These are phyloP conservation scores for Porphyrellus cyaneotinctus DNA, from an alignment of 768 basidiomycete genomes.

Conservation along the genomic window DNA sequence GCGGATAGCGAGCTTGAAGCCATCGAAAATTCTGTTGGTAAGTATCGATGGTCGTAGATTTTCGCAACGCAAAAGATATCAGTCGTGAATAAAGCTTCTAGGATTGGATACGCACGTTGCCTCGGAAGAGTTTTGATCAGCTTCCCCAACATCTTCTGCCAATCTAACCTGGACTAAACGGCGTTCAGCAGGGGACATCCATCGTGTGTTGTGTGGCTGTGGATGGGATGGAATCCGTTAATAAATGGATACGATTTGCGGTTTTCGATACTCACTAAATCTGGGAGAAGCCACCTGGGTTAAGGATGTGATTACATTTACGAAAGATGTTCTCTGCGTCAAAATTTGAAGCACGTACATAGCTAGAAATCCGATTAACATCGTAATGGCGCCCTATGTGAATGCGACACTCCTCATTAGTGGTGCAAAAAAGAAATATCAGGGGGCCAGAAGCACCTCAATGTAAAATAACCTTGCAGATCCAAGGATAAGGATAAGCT, in stretches of 20 bases:
- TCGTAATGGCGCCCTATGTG: neutral
- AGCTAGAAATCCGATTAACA: neutral
- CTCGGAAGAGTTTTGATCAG: neutral
- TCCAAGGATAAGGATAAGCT: neutral
- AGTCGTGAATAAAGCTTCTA: neutral
- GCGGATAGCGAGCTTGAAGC: slow-evolving; percentile 52
- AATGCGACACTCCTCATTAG: neutral
- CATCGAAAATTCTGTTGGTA: slow-evolving; percentile 40
- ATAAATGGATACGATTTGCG: neutral
- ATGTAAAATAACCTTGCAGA: slow-evolving; percentile 55
- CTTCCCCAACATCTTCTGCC: slow-evolving; percentile 37
- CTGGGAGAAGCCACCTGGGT: neutral
- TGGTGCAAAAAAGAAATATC: neutral
- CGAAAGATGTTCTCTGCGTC: neutral
- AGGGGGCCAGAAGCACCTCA: neutral
- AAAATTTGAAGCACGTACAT: neutral
- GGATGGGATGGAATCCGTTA: neutral
- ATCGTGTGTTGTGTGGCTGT: slow-evolving; percentile 59
- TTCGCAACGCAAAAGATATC: too few species aligned
- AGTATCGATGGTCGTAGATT: neutral
- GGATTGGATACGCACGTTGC: slow-evolving; percentile 8
- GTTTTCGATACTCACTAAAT: neutral
- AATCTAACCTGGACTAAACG: slow-evolving; percentile 64
- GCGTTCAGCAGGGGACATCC: slow-evolving; percentile 49
- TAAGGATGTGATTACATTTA: neutral